A percentile compares a stretch with the other conserved stretches of the same genome.
These are phyloP conservation scores for Pseudopyricularia javanii DNA, from an alignment of 2,329 filamentous ascomycete genomes.

Conservation along the genomic window DNA sequence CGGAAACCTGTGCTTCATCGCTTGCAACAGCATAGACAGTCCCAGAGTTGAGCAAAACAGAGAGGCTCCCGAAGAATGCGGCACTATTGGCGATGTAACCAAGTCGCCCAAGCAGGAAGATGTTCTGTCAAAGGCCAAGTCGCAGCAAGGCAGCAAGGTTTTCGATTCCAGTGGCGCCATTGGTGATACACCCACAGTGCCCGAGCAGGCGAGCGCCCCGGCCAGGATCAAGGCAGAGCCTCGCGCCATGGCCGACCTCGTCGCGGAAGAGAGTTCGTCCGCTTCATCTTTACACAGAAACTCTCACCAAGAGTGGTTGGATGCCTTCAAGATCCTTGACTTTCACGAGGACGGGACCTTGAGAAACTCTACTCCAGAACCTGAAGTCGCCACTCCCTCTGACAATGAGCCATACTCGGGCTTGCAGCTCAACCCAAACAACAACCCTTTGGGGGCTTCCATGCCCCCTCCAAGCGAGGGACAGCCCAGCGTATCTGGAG, in stretches of 20 bases:
- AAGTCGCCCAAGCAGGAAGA: too few relatives aligned
- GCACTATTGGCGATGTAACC: too few relatives aligned
- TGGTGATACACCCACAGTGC: too few relatives aligned
- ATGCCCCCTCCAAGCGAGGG: not conserved
- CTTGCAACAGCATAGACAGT: not conserved
- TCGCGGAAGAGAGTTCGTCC: not conserved
- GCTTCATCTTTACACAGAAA: not conserved
- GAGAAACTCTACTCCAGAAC: not conserved
- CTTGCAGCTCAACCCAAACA: too few relatives aligned
- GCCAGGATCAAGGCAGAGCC: not conserved
- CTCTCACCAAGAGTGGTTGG: not conserved
- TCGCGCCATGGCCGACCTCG: not conserved
- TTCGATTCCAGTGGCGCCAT: too few relatives aligned
- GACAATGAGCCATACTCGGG: not conserved
- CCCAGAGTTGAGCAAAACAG: not conserved
- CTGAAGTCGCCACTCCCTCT: not conserved
- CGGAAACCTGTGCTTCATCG: not conserved
- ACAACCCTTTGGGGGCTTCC: too few relatives aligned
- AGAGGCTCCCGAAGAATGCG: too few relatives aligned
- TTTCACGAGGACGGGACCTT: not conserved
- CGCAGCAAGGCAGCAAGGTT: too few relatives aligned
- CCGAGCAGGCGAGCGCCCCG: too few relatives aligned
- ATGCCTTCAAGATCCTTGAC: not conserved
- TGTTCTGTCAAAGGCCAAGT: too few relatives aligned
- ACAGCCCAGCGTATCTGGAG: not conserved